Evolutionary conservation across 2,329 filamentous ascomycete species (phyloP), one percentile per base, ranked within the genome.

Genomic region (Onygenales sp.): DNA sequence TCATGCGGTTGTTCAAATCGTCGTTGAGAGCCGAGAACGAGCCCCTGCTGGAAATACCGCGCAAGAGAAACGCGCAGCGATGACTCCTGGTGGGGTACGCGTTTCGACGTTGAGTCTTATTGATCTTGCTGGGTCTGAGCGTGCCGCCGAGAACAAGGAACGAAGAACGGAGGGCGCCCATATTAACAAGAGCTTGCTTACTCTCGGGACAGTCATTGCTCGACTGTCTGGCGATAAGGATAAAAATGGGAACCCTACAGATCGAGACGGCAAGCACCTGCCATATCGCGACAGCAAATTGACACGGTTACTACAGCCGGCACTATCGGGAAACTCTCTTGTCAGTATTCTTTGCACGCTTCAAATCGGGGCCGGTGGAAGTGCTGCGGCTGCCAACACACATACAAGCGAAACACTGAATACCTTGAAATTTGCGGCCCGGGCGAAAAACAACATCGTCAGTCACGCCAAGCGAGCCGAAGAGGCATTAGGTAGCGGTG

Each of bases 341-440:
- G 90, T 98, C 64, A 97, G 92, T 64, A 98, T 98, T 66, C 83
- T 98, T 17, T 98, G 93, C 68, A 98, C 93, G 0, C 93, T 98
- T 52, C 88, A 95, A 65, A 86, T 94, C 45, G 89, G 89, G n/a
- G 78, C 86, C 1, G 80, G 82, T 10, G 85, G 86, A 21, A 90
- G 83, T 62, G 77, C 81, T 7, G 87, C 88, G 1, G 73, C 83
- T 3, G 80, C 84, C 17, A 86, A 82, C 61, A 87, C 79, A 21
- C 89, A 96, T 63, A 89, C 87, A 0, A 81, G 82, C 14, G 93
- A 98, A 72, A 97, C 92, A 0, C 74, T 98, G 53, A 98, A 95
- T 67, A 98, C 93, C 0, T 76, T 98, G 57, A 98, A 97, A 64
- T 98, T 98, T 66, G 93, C 93, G 2, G 93, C 91, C 9, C 82